phyloP scores from a whole-genome alignment of 2,329 filamentous ascomycete species.

The Cryphonectria naterciae region DNA sequence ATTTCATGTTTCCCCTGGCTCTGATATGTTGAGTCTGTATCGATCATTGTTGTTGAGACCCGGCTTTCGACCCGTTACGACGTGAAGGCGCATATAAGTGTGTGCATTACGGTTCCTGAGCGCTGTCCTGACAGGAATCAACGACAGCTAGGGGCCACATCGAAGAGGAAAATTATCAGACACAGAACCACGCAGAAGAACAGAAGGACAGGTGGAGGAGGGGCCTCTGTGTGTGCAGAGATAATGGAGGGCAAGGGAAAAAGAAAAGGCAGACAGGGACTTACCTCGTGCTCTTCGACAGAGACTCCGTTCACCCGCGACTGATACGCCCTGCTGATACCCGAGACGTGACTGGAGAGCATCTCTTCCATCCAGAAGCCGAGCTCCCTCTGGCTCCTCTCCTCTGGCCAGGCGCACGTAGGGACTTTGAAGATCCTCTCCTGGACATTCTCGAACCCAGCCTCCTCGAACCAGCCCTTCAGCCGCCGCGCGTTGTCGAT shows the following conservation, averaged over 20 bases:
- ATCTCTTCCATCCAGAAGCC: conserved; percentile 40
- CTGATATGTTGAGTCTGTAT: conserved; percentile 6
- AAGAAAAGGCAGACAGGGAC: background rate
- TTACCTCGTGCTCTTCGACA: conserved; percentile 29
- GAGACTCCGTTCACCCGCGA: conserved; percentile 18
- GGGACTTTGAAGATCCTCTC: conserved; percentile 59
- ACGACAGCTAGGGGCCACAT: conserved; percentile 32
- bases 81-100: conserved; percentile 53
- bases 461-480: conserved; percentile 46
- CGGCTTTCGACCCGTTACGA: conserved; percentile 58
- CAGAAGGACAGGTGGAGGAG: background rate
- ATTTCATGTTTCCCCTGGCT: background rate
- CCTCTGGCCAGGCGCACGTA: conserved; percentile 57
- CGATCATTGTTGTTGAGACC: conserved; percentile 14
- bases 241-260: too few species aligned
- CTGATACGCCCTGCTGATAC: conserved; percentile 22
- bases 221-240: too few species aligned
- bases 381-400: conserved; percentile 47
- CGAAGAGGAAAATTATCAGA: background rate
- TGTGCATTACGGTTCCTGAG: conserved; percentile 52
- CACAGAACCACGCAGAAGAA: background rate
- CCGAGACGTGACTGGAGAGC: conserved; percentile 9
- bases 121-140: conserved; percentile 54
- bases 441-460: conserved; percentile 59
- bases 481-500: conserved; percentile 41